Conservation (phyloP, 176 grass and related monocot species). For the Bothriochloa decipiens region DNA sequence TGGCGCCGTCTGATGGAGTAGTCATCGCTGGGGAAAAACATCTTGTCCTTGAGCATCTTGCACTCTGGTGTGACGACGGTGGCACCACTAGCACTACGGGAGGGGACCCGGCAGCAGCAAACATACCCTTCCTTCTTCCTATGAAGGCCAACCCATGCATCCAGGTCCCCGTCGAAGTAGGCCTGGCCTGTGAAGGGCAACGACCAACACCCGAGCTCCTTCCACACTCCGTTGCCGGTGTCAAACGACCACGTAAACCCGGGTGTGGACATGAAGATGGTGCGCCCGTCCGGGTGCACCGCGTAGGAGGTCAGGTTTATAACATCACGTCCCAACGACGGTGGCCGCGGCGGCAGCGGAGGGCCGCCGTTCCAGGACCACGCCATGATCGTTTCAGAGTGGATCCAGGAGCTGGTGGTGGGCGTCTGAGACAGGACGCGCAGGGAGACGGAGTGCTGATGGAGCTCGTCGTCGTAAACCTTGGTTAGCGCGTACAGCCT, state of each 20-base stretch:
- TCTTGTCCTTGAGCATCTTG: no score
- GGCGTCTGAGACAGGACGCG: neutral
- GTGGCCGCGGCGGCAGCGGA: no score
- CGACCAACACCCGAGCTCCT: neutral
- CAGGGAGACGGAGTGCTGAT: neutral
- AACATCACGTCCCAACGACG: no score
- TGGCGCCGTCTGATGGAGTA: neutral
- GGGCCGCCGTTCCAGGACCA: neutral
- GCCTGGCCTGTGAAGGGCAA: conserved; percentile 12
- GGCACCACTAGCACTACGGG: neutral
- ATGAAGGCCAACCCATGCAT: neutral
- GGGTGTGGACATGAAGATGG: neutral
- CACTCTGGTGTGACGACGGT: no score
- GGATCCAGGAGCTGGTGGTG: neutral
- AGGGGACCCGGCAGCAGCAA: conserved; percentile 1
- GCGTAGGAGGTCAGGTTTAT: neutral
- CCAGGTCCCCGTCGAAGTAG: conserved; percentile 4
- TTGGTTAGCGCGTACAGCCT: neutral
- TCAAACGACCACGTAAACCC: neutral
- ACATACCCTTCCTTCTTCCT: neutral
- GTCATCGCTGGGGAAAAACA: no score
- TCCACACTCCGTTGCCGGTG: neutral
- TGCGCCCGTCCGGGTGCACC: conserved; percentile 6
- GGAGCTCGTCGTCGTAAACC: neutral
- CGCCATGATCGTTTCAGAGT: neutral